These are phyloP conservation scores for Yamadazyma membranifaciens DNA, from an alignment of 1,139 yeast species.

Conservation along the genomic window DNA sequence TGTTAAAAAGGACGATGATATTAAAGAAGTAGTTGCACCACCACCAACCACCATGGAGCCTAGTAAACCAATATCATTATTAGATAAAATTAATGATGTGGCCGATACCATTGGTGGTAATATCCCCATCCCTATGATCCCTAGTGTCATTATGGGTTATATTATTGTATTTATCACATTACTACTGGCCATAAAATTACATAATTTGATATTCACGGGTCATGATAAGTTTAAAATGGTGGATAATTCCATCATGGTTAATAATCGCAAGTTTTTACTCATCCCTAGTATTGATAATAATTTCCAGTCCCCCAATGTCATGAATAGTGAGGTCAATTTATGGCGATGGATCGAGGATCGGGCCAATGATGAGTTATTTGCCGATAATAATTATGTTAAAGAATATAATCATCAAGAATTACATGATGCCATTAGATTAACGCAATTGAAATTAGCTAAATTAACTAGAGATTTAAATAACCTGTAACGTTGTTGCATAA, in stretches of 20 bases:
- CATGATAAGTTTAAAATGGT: slow-evolving; percentile 4
- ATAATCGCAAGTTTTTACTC: slow-evolving; percentile 43
- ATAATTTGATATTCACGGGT: slow-evolving; percentile 7
- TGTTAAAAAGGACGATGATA: slow-evolving; percentile 20
- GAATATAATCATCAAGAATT: slow-evolving; percentile 47
- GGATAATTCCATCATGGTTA: slow-evolving; percentile 25
- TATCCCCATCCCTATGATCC: slow-evolving; percentile 29
- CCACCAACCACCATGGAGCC: slow-evolving; percentile 13
- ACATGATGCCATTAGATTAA: slow-evolving; percentile 52
- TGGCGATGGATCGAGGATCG: slow-evolving; percentile 83
- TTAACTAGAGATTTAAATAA: slow-evolving; percentile 8
- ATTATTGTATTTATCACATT: slow-evolving; percentile 18
- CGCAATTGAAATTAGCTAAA: slow-evolving; percentile 49
- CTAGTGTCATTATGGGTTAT: slow-evolving; percentile 25
- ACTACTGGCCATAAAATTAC: slow-evolving; percentile 9
- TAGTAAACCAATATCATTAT: slow-evolving; percentile 6
- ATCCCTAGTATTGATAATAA: slow-evolving; percentile 47
- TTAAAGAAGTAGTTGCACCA: slow-evolving; percentile 6
- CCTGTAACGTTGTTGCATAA: background rate
- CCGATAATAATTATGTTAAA: slow-evolving; percentile 9
- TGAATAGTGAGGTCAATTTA: slow-evolving; percentile 59
- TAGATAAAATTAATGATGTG: slow-evolving; percentile 21
- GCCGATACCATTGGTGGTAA: slow-evolving; percentile 28
- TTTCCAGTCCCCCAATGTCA: slow-evolving; percentile 30
- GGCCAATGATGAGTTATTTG: slow-evolving; percentile 19